Evolutionary conservation across 345 rosid genomes (phyloP).

Genomic region (Heritiera littoralis): DNA sequence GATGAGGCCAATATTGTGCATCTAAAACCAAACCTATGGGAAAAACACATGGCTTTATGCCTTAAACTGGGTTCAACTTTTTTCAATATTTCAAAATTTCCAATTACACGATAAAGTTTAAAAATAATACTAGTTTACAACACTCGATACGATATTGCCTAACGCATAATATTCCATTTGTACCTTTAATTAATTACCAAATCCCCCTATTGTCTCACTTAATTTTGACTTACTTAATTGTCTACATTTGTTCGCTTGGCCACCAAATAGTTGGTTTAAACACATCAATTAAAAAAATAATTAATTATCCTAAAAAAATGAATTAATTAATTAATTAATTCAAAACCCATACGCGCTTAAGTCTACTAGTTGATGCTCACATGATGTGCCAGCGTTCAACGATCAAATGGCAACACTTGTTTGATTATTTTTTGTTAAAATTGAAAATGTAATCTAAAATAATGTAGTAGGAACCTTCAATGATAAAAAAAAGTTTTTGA

Average conservation of each 20-base stretch:
- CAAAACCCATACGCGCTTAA: not conserved
- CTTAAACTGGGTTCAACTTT: constrained; percentile 16
- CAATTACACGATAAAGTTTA: not conserved
- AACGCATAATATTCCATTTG: not conserved
- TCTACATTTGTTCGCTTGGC: not conserved
- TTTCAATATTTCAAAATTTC: not conserved
- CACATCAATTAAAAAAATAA: too few species aligned
- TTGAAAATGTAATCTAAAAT: not conserved
- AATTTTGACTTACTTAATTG: not conserved
- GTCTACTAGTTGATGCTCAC: not conserved
- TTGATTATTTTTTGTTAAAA: not conserved
- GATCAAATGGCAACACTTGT: not conserved
- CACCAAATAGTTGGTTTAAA: not conserved
- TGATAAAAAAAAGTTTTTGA: not conserved
- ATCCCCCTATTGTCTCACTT: constrained; percentile 14
- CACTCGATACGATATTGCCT: not conserved
- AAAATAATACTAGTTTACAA: not conserved
- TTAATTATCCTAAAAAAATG: too few species aligned
- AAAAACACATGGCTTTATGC: constrained; percentile 40
- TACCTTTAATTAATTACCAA: constrained; percentile 19
- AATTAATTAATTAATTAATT: not conserved
- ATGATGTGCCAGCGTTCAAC: not conserved
- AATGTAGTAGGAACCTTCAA: not conserved
- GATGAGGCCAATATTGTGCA: constrained; percentile 4
- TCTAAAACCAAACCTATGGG: not conserved